Evolutionary conservation across 2,329 filamentous ascomycete genomes (phyloP), one percentile per base, ranked within the genome.

Genomic region (Colletotrichum scovillei): DNA sequence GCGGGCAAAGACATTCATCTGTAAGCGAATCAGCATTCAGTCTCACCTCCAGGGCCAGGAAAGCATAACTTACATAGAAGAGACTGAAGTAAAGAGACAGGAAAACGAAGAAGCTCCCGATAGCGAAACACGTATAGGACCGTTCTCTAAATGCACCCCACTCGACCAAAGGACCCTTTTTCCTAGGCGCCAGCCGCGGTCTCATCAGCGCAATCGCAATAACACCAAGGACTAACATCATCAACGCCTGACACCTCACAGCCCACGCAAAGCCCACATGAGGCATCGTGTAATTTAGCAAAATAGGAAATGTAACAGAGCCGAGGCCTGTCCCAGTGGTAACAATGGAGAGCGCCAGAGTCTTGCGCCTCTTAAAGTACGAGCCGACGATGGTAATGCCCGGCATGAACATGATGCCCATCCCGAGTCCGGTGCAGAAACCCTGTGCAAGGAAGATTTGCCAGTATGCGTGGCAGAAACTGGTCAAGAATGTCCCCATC

Each of bases 231-330:
- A 81, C 85, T 2, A 92, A 75, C 30, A 90, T 89, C 38, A 93
- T 85, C 64, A 93, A 87, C 0, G 88, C 91, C 74, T 92, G 85
- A 0, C 88, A 86, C 0, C 91, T 84, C n/a, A 92, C 86, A 0
- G 92, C 91, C 90, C 91, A 93, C 0, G 85, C 84, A 77, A 92
- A 93, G 0, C 92, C 92, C 4, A 93, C 81, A 22, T 83, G 84
- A 0, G 90, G 89, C 1, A 92, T 81, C 12, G 93, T 80, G 67
- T 90, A 86, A 76, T 86, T 84, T 1, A 88, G 84, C 22, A 90
- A 85, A 1, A 89, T 83, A 0, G 92, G 91, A 77, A 92, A 94
- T 3, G 93, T 84, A 26, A 93, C 82, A 0, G 91, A 91, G 1
- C 92, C 92, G 0, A 88, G 88, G 0, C 87, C 87, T 30, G 89